These are phyloP conservation scores for Gossypium anomalum DNA, from an alignment of 345 rosid genomes.

Conservation along the genomic window DNA sequence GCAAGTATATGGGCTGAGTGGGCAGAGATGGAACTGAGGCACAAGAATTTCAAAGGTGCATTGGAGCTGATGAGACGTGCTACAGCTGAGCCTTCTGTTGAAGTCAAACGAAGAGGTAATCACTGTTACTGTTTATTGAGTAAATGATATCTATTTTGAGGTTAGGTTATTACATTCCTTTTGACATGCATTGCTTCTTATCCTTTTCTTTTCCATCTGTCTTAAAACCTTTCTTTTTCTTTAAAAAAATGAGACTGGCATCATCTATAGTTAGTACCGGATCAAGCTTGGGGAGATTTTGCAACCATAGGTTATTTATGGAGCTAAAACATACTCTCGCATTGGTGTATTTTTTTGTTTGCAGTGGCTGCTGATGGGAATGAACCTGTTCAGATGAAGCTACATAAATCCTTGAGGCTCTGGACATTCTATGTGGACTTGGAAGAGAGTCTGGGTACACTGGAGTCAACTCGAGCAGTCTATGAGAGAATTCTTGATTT, in stretches of 20 bases:
- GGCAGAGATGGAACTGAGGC: slow-evolving; percentile 96
- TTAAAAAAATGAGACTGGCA: not conserved
- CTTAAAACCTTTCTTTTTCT: not conserved
- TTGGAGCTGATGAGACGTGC: slow-evolving; percentile 89
- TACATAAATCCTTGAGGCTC: slow-evolving; percentile 82
- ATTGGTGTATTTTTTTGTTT: slow-evolving; percentile 13
- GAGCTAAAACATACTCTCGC: slow-evolving; percentile 3
- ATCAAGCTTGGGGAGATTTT: not conserved
- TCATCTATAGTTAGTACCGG: not conserved
- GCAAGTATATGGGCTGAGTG: slow-evolving; percentile 97
- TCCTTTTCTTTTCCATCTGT: not conserved
- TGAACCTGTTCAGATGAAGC: slow-evolving; percentile 91
- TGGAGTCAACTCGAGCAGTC: slow-evolving; percentile 86
- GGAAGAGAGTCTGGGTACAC: slow-evolving; percentile 89
- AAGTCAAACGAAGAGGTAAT: slow-evolving; percentile 84
- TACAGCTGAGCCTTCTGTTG: slow-evolving; percentile 94
- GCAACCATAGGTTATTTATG: not conserved
- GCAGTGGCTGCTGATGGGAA: slow-evolving; percentile 90
- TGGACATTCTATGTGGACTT: slow-evolving; percentile 93
- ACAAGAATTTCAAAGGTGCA: slow-evolving; percentile 81
- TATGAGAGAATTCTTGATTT: slow-evolving; percentile 91
- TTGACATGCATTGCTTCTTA: not conserved
- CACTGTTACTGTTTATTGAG: not conserved
- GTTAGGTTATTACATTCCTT: not conserved
- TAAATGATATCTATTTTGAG: not conserved